Conservation (phyloP, 2,329 filamentous ascomycete species). For the Fusarium robinianum region DNA sequence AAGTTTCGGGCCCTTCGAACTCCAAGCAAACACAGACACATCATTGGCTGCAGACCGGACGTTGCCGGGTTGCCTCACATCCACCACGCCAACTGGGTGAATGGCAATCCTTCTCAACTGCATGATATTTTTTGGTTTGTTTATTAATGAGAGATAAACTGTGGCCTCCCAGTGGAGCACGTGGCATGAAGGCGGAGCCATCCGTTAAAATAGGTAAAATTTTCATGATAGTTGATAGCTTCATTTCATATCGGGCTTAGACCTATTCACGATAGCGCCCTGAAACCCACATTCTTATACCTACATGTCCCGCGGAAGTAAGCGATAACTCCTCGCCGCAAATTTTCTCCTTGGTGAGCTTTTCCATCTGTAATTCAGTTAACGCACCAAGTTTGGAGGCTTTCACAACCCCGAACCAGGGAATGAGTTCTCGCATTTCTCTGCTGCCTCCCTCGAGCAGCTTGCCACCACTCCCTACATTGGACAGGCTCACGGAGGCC, state of each 20-base stretch:
- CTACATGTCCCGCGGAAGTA: background rate
- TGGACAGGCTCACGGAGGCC: constrained; percentile 36
- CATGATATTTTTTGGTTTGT: no score
- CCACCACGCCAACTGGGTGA: no score
- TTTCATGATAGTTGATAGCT: constrained; percentile 37
- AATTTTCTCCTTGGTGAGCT: constrained; percentile 2
- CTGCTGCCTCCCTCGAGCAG: constrained; percentile 49
- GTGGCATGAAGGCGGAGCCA: constrained; percentile 13
- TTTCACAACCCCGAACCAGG: constrained; percentile 1
- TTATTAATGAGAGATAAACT: no score
- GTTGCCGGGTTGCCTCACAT: no score
- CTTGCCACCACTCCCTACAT: constrained; percentile 44
- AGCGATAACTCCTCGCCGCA: no score
- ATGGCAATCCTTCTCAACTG: no score
- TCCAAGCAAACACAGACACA: no score
- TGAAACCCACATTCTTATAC: constrained; percentile 18
- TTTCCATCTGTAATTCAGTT: background rate
- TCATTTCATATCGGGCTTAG: constrained; percentile 22
- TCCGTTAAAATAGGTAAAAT: constrained; percentile 9
- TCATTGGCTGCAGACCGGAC: no score
- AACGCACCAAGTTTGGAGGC: constrained; percentile 1
- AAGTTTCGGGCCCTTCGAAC: no score
- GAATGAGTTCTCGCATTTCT: constrained; percentile 14
- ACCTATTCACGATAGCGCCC: constrained; percentile 25
- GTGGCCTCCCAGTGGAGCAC: constrained; percentile 28